Conservation (phyloP, 192 early-diverging fungal genomes). For the Gonapodya prolifera region DNA sequence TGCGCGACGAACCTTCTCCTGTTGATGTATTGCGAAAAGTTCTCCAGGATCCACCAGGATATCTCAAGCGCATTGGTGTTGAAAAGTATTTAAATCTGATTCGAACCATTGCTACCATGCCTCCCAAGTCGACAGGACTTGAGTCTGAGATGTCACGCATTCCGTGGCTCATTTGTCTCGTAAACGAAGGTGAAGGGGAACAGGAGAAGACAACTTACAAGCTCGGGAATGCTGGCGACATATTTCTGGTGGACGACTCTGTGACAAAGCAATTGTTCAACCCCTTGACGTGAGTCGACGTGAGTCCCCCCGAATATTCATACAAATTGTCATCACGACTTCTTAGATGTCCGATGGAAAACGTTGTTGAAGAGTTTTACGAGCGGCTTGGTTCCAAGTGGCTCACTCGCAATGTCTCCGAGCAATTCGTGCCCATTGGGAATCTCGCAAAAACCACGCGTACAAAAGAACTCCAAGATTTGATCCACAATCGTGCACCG, state of each 20-base stretch:
- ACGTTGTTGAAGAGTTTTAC: slow-evolving; percentile 55
- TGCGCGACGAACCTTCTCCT: slow-evolving; percentile 63
- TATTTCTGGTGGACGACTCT: slow-evolving; percentile 70
- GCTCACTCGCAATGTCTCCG: slow-evolving; percentile 21
- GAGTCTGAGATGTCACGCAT: slow-evolving; percentile 39
- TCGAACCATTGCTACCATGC: slow-evolving; percentile 51
- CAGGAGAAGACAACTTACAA: slow-evolving; percentile 19
- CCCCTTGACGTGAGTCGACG: slow-evolving; percentile 33
- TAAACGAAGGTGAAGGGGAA: slow-evolving; percentile 17
- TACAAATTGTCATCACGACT: neutral
- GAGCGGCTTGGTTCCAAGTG: slow-evolving; percentile 12
- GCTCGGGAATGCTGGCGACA: slow-evolving; percentile 53
- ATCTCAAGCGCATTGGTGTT: slow-evolving; percentile 39
- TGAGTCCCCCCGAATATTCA: slow-evolving; percentile 1
- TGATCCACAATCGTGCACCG: slow-evolving; percentile 62
- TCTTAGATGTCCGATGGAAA: slow-evolving; percentile 48
- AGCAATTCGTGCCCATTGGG: slow-evolving; percentile 47
- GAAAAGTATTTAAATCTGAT: slow-evolving; percentile 59
- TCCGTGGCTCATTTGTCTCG: slow-evolving; percentile 54
- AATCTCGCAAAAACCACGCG: slow-evolving; percentile 39
- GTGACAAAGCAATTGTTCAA: slow-evolving; percentile 57
- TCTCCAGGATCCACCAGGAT: slow-evolving; percentile 29
- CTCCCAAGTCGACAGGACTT: slow-evolving; percentile 24
- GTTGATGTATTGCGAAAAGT: slow-evolving; percentile 55
- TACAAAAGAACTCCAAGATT: slow-evolving; percentile 36